phyloP scores from a whole-genome alignment of 2,329 filamentous ascomycete species.

The Arthrobotrys sinensis region DNA sequence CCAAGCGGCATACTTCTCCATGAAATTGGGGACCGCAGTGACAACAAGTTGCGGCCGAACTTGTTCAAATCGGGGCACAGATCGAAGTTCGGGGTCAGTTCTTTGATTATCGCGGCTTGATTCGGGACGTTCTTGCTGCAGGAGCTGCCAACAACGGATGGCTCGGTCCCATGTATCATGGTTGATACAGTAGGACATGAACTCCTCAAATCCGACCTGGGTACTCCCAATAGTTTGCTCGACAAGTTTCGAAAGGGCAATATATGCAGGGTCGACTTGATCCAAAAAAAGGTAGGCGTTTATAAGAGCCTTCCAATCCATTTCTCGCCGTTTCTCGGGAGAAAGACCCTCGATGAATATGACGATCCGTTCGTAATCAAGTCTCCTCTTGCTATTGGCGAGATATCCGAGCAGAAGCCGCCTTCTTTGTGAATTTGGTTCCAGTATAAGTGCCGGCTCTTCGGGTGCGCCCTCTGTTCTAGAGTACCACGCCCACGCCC shows the following conservation, averaged over 20 bases:
- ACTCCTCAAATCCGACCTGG: conserved; percentile 62
- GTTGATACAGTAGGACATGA: conserved; percentile 61
- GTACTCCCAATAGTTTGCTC: conserved; percentile 18
- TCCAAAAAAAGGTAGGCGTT: conserved; percentile 37
- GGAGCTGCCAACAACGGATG: conserved; percentile 61
- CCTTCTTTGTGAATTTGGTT: conserved; percentile 21
- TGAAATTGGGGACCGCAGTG: conserved; percentile 15
- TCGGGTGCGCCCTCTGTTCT: conserved; percentile 1
- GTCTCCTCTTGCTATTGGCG: conserved; percentile 40
- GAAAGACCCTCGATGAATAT: conserved; percentile 56
- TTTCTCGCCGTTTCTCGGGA: conserved; percentile 1
- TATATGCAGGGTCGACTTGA: conserved; percentile 19
- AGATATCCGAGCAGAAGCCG: conserved; percentile 58
- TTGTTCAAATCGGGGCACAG: conserved; percentile 16
- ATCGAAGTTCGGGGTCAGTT: not conserved
- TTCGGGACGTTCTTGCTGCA: conserved; percentile 40
- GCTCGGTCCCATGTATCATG: conserved; percentile 62
- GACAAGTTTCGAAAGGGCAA: conserved; percentile 16
- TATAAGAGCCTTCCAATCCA: conserved; percentile 44
- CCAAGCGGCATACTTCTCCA: conserved; percentile 32
- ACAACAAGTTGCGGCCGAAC: conserved; percentile 35
- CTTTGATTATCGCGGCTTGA: not conserved
- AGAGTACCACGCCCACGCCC: conserved; percentile 50
- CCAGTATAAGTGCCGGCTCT: conserved; percentile 22
- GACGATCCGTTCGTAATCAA: conserved; percentile 61